Evolutionary conservation across 441 rosid species (phyloP).

Genomic region (Gossypium gossypioides): DNA sequence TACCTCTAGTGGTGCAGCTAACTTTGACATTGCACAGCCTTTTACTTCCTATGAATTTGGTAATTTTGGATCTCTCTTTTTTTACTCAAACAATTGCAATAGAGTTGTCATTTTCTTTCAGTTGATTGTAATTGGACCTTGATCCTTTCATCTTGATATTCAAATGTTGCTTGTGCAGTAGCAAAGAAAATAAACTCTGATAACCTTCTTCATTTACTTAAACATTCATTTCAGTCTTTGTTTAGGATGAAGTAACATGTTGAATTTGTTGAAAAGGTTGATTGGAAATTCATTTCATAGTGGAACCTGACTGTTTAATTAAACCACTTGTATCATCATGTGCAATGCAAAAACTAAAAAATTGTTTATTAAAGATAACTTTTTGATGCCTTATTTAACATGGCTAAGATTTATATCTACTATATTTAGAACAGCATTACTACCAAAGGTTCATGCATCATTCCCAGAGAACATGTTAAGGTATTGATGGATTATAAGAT

Average conservation of each 20-base stretch:
- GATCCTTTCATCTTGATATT: background rate
- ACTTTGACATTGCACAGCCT: conserved; percentile 12
- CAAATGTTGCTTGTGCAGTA: background rate
- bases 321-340: background rate
- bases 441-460: background rate
- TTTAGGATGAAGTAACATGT: background rate
- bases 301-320: background rate
- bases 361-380: background rate
- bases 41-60: conserved; percentile 17
- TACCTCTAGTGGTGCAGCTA: conserved; percentile 4
- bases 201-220: background rate
- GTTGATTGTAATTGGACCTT: background rate
- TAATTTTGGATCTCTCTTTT: conserved; percentile 5
- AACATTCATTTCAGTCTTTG: background rate
- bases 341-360: background rate
- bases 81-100: background rate
- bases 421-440: background rate
- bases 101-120: background rate
- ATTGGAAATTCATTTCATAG: background rate
- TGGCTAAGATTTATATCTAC: background rate
- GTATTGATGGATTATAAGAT: background rate
- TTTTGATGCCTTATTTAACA: background rate
- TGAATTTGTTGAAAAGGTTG: background rate
- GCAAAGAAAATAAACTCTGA: background rate
- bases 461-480: background rate